Base-by-base conservation (phyloP, 2,329 filamentous ascomycete species). In the Aspergillus neoniger region DNA sequence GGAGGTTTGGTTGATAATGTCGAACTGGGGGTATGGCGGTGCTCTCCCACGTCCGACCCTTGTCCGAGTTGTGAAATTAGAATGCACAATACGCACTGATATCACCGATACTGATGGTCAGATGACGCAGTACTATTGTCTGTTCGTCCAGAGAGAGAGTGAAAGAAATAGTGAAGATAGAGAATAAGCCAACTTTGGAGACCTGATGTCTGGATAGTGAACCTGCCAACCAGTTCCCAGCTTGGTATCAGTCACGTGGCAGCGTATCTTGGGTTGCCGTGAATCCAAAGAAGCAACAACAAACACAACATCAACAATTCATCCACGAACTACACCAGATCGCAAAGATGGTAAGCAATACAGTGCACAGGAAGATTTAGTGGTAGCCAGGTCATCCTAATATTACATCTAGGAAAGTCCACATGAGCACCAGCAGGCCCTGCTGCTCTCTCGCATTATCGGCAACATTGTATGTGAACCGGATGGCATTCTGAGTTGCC, bases 351-450 rank as follows among this genome's bases (percentile, higher is more conserved):
- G 66, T 69, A 61, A 38, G 63, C 17, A 32, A 14, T 1, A 0
- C 41, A 15, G 14, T 2, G 2, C 1, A 5, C 6, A 15, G 12
- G 5, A 36, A 14, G 32, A 5, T 12, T 6, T 6, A 36, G 12
- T 15, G 2, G 12, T 15, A 14, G 12, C 5, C 1, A 36, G 32
- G 12, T 14, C 5, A 36, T 36, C 2, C 32, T 36, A 25, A 36
- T 21, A 15, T 30, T 2, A 41, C 30, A 1, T 51, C 47, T 57
- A 88, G 94, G 95, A 99, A 78, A 96, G 91, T 71, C 95, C 95
- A 41, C 95, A 99, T 74, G 95, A 98, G 76, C 93, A 98, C 70
- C 95, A 98, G 82, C 94, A 99, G 83, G 96, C 90, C 72, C 83
- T 96, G 56, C 84, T 99, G 70, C 86, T 98, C 49, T 95, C 92